Evolutionary conservation across 2,329 filamentous ascomycete genomes (phyloP).

Genomic region (Sporothrix globosa): DNA sequence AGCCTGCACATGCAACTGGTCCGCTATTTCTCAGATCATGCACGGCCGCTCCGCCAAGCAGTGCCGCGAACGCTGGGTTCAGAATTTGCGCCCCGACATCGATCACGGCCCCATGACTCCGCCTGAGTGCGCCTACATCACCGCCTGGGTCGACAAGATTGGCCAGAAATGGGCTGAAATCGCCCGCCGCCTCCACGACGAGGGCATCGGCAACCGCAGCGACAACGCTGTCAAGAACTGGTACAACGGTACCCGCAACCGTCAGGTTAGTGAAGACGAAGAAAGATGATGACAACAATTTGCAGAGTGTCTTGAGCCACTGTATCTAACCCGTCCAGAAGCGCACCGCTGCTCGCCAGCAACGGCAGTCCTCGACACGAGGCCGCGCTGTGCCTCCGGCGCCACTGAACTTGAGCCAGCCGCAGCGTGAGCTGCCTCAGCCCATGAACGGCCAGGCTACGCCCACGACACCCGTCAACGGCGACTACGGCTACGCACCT

Average conservation of each 20-base stretch:
- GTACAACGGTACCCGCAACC: constrained; percentile 94
- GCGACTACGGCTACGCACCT: constrained; percentile 30
- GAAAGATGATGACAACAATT: too few species aligned
- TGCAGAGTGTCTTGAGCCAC: too few species aligned
- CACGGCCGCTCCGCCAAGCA: constrained; percentile 85
- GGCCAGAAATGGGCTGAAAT: constrained; percentile 95
- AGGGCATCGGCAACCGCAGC: constrained; percentile 66
- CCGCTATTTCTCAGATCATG: constrained; percentile 77
- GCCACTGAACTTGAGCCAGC: neutral
- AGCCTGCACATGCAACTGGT: constrained; percentile 82
- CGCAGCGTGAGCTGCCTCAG: neutral
- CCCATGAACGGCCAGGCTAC: neutral
- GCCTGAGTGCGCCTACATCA: constrained; percentile 73
- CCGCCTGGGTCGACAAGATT: constrained; percentile 73
- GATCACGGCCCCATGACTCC: constrained; percentile 74
- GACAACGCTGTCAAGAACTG: constrained; percentile 98
- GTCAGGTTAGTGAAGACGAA: constrained; percentile 56
- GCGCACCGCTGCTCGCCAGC: constrained; percentile 29
- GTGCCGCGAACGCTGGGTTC: constrained; percentile 90
- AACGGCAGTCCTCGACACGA: constrained; percentile 34
- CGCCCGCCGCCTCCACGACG: constrained; percentile 65
- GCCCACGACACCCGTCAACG: neutral
- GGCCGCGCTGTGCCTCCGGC: neutral
- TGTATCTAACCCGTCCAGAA: neutral
- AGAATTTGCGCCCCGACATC: constrained; percentile 80